Percentiles rank a stretch among this genome's conserved stretches.
Conservation (phyloP, 1,139 yeast genomes). For the Lodderomyces theae region DNA sequence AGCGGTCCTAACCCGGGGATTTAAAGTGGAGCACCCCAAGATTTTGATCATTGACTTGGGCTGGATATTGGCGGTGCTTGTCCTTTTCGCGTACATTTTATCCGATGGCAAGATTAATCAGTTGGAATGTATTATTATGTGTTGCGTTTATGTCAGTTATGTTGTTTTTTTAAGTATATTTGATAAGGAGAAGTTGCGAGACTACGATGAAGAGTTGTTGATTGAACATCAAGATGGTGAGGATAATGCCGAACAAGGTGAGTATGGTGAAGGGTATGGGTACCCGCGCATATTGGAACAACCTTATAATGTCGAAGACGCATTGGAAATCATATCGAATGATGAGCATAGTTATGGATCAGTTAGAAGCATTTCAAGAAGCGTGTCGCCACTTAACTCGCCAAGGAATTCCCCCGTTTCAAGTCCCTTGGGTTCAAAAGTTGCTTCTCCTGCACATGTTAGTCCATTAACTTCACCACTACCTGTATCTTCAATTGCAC, state of each 20-base stretch:
- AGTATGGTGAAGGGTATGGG: too few relatives aligned
- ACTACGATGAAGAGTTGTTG: constrained; percentile 15
- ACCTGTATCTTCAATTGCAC: not conserved
- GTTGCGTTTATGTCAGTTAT: constrained; percentile 35
- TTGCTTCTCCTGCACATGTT: not conserved
- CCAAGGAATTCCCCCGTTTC: constrained; percentile 4
- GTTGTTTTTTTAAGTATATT: constrained; percentile 27
- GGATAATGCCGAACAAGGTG: constrained; percentile 7
- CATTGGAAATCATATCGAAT: constrained; percentile 22
- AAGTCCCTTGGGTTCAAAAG: constrained; percentile 2
- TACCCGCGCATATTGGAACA: constrained; percentile 14
- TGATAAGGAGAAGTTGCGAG: constrained; percentile 18
- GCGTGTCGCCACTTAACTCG: constrained; percentile 7
- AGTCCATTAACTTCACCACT: constrained; percentile 2
- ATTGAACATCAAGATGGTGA: constrained; percentile 12
- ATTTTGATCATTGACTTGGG: constrained; percentile 29
- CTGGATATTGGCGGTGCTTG: constrained; percentile 35
- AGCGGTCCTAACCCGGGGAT: constrained; percentile 25
- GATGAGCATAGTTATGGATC: constrained; percentile 16
- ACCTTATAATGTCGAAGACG: constrained; percentile 28
- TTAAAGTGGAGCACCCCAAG: constrained; percentile 20
- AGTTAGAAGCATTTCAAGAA: constrained; percentile 8
- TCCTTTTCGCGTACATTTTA: constrained; percentile 41
- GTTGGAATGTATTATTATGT: constrained; percentile 46
- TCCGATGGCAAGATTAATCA: constrained; percentile 50